Conservation (phyloP, 2,329 filamentous ascomycete genomes). For the Fusarium paranaense region DNA sequence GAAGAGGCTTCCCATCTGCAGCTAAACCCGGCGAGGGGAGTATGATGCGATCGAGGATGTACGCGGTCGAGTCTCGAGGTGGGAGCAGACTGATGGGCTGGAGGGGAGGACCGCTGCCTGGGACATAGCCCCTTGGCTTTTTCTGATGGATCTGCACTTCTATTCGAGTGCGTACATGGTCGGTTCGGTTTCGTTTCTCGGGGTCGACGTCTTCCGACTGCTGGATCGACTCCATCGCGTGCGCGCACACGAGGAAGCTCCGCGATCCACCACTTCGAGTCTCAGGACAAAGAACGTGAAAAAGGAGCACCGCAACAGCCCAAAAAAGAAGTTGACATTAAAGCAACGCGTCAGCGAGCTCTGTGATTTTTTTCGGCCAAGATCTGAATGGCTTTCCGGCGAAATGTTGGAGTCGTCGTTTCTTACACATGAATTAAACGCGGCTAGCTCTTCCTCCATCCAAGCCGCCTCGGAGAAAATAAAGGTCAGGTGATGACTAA, state of each 20-base stretch:
- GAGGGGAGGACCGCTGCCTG: conserved; percentile 61
- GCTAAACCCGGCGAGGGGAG: conserved; percentile 52
- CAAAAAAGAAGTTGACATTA: neutral
- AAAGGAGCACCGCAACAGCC: neutral
- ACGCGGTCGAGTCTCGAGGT: conserved; percentile 64
- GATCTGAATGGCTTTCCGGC: neutral
- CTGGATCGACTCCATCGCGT: conserved; percentile 35
- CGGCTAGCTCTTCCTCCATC: neutral
- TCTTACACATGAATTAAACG: neutral
- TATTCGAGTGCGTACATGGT: conserved; percentile 21
- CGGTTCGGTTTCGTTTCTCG: conserved; percentile 26
- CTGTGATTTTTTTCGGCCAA: neutral
- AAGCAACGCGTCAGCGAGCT: neutral
- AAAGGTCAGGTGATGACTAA: neutral
- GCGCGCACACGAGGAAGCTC: conserved; percentile 10
- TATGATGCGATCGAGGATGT: conserved; percentile 66
- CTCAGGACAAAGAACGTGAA: neutral
- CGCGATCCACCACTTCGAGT: conserved; percentile 10
- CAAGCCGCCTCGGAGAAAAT: neutral
- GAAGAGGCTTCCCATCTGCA: conserved; percentile 50
- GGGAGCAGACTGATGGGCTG: conserved; percentile 62
- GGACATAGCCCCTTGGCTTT: conserved; percentile 51
- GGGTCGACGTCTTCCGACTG: conserved; percentile 15
- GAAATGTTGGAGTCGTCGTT: neutral
- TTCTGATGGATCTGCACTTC: conserved; percentile 31